Evolutionary conservation across 148 eudicot species (phyloP), one percentile per base, ranked within the genome.

Genomic region (Simmondsia chinensis): DNA sequence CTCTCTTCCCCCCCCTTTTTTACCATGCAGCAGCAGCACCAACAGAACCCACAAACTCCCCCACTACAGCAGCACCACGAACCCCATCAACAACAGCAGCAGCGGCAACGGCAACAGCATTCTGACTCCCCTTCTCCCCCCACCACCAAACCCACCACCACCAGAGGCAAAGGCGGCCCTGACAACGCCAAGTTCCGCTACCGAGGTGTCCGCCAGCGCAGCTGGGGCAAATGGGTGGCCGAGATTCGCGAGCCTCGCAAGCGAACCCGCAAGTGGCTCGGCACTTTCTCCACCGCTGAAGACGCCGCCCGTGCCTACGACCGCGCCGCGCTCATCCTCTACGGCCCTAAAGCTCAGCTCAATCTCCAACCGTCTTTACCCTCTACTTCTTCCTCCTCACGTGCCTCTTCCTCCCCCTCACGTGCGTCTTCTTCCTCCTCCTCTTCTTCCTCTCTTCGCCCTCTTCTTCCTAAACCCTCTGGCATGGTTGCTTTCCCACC

Each of bases 141-240:
- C 39, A 13, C 36, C 43, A 17, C 16, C 43, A 4, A 11, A 15
- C 9, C 29, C 0, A 30, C 25, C 12, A 31, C 38, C 8, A 26
- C 28, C 29, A 50, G 74, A 1, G 78, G 89, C 11, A 84, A 80
- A 42, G 95, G 94, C 1, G 89, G 95, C 0, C 88, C 95, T 0
- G 95, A 84, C 39, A 84, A 80, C 55, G 55, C 21, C 26, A 84
- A 77, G 60, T 80, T 80, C 61, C 76, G 75, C 7, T 88, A 80
- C 60, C 50, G 96, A 5, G 96, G 96, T 0, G 96, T 88, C 7
- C 56, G 96, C 2, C 96, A 88, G 30, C 82, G 96, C 1, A 83
- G 94, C 66, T 83, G 96, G 96, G 96, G 96, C 2, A 88, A 88
- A 20, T 88, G 96, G 96, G 96, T 88, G 0, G 96, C 94, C 1